These are phyloP conservation scores for Elsinoe australis DNA, from an alignment of 2,329 filamentous ascomycete genomes.

Conservation along the genomic window DNA sequence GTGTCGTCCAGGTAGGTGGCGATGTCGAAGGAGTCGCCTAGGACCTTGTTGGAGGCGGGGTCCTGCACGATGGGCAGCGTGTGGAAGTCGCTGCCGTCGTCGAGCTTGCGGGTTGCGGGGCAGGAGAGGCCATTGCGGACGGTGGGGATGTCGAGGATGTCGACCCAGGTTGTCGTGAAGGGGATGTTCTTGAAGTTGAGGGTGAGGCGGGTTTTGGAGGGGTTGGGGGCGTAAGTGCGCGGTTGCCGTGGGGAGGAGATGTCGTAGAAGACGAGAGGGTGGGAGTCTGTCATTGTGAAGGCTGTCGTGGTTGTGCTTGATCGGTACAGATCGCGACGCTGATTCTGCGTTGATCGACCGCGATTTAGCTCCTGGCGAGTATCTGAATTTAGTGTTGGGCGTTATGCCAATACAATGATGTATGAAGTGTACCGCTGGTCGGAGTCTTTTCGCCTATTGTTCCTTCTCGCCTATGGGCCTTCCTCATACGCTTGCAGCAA, in stretches of 20 bases:
- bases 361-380: too few species aligned
- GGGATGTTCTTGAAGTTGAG: slow-evolving; percentile 44
- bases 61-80: slow-evolving; percentile 54
- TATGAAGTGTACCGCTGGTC: too few species aligned
- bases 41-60: slow-evolving; percentile 30
- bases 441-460: too few species aligned
- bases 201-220: slow-evolving; percentile 44
- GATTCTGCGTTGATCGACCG: too few species aligned
- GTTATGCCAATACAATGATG: too few species aligned
- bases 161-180: slow-evolving; percentile 49
- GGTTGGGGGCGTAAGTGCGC: slow-evolving; percentile 42
- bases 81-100: slow-evolving; percentile 50
- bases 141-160: too few species aligned
- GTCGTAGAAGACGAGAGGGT: slow-evolving; percentile 41
- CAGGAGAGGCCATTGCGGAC: slow-evolving; percentile 42
- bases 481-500: too few species aligned
- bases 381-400: too few species aligned
- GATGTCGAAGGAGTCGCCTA: slow-evolving; percentile 61
- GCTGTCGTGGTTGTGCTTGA: too few species aligned
- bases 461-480: too few species aligned
- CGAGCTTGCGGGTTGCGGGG: slow-evolving; percentile 51
- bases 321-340: too few species aligned
- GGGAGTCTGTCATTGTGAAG: slow-evolving; percentile 24
- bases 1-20: slow-evolving; percentile 50
- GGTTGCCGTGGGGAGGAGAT: slow-evolving; percentile 36